Percentiles rank a stretch among this genome's conserved stretches.
These are phyloP conservation scores for Dactylonectria estremocensis DNA, from an alignment of 2,329 filamentous ascomycete species.

Conservation along the genomic window DNA sequence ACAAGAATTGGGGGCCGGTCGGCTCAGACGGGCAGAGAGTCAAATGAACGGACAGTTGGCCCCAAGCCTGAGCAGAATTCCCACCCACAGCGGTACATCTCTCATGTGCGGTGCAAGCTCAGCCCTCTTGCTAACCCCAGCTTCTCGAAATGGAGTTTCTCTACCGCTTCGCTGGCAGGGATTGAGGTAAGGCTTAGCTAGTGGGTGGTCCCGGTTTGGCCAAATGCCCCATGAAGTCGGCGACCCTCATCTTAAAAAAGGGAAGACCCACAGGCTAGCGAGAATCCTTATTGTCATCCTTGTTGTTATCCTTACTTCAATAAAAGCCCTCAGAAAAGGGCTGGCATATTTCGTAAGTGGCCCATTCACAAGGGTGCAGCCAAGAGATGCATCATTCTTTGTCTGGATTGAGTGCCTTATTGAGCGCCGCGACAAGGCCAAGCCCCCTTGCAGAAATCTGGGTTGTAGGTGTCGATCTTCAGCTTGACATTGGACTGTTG, in stretches of 20 bases:
- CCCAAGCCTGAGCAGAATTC: not conserved
- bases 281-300: slow-evolving; percentile 4
- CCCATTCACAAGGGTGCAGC: not conserved
- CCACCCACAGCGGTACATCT: not conserved
- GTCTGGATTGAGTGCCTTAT: not conserved
- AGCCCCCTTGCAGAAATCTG: not conserved
- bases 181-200: slow-evolving; percentile 4
- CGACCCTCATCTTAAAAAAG: slow-evolving; percentile 16
- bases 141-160: not conserved
- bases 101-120: not conserved
- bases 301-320: not conserved
- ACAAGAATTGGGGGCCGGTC: not conserved
- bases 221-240: not conserved
- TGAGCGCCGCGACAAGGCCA: not conserved
- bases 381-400: not conserved
- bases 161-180: not conserved
- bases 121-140: not conserved
- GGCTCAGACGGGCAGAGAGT: not conserved
- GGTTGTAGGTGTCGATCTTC: not conserved
- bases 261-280: slow-evolving; percentile 8
- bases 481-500: too few species aligned
- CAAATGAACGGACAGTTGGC: not conserved
- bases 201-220: not conserved
- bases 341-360: slow-evolving; percentile 3
- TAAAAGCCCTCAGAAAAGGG: not conserved